Conservation (phyloP, 495 filamentous ascomycete genomes). For the Xylaria curta region DNA sequence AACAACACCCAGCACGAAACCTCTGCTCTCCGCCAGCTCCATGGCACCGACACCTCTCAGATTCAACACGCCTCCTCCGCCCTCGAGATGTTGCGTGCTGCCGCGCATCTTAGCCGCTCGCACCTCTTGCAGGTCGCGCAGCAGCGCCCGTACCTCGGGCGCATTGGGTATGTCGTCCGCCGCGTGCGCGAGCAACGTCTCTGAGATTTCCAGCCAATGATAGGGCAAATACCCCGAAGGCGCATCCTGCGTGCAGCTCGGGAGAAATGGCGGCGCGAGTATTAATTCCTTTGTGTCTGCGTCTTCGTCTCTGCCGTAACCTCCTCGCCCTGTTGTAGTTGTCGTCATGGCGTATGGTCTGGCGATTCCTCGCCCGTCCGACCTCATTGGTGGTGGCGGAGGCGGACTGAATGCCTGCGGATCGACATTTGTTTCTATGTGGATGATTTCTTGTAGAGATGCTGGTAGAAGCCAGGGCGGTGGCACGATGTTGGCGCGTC, state of each 20-base stretch:
- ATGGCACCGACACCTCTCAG: constrained; percentile 88
- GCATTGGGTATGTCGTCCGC: constrained; percentile 82
- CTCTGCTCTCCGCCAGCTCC: constrained; percentile 87
- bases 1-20: constrained; percentile 83
- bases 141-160: constrained; percentile 72
- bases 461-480: constrained; percentile 84
- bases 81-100: constrained; percentile 71
- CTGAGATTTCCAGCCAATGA: constrained; percentile 90
- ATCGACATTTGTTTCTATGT: constrained; percentile 73
- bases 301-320: background rate
- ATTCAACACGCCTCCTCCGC: constrained; percentile 68
- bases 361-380: constrained; percentile 47
- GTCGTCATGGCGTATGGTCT: constrained; percentile 29
- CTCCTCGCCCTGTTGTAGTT: constrained; percentile 20
- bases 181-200: constrained; percentile 82
- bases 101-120: constrained; percentile 86
- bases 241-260: constrained; percentile 63
- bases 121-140: constrained; percentile 87
- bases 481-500: constrained; percentile 89
- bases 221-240: constrained; percentile 77
- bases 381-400: constrained; percentile 64
- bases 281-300: constrained; percentile 24
- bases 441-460: constrained; percentile 75
- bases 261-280: constrained; percentile 66
- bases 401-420: constrained; percentile 75